A percentile compares a stretch with the other conserved stretches of the same genome.
Evolutionary conservation across 768 basidiomycete species (phyloP).

Genomic region (Suillus placidus): DNA sequence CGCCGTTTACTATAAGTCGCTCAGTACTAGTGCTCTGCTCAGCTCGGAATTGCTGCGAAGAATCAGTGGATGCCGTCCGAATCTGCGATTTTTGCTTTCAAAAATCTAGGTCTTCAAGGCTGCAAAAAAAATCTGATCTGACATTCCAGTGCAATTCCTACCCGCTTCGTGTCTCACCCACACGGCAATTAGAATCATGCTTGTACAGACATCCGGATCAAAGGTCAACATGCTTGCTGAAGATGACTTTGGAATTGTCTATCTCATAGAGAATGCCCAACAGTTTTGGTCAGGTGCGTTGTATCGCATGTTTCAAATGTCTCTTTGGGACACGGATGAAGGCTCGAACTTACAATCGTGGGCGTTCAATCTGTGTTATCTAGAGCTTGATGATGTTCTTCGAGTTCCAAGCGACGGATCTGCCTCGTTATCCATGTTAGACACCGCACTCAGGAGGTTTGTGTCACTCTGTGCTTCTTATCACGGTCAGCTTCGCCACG

Average conservation of each 20-base stretch:
- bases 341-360: slow-evolving; percentile 12
- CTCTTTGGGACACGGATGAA: slow-evolving; percentile 11
- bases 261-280: slow-evolving; percentile 79
- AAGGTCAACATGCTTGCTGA: slow-evolving; percentile 37
- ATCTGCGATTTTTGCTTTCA: background rate
- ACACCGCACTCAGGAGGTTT: slow-evolving; percentile 77
- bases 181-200: slow-evolving; percentile 9
- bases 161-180: slow-evolving; percentile 10
- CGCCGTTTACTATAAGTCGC: background rate
- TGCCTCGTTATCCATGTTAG: slow-evolving; percentile 72
- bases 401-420: slow-evolving; percentile 58
- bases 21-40: background rate
- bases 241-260: slow-evolving; percentile 78
- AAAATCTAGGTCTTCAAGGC: background rate
- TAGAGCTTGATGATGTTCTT: slow-evolving; percentile 89
- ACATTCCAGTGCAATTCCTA: slow-evolving; percentile 8
- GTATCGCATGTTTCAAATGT: slow-evolving; percentile 14
- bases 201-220: slow-evolving; percentile 22
- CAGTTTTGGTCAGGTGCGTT: slow-evolving; percentile 89
- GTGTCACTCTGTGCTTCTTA: slow-evolving; percentile 80
- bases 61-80: background rate
- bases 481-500: slow-evolving; percentile 62
- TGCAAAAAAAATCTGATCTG: background rate
- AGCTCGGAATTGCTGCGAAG: background rate
- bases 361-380: background rate